phyloP scores from a whole-genome alignment of 1,139 yeast species.

The Suhomyces panamericanus region DNA sequence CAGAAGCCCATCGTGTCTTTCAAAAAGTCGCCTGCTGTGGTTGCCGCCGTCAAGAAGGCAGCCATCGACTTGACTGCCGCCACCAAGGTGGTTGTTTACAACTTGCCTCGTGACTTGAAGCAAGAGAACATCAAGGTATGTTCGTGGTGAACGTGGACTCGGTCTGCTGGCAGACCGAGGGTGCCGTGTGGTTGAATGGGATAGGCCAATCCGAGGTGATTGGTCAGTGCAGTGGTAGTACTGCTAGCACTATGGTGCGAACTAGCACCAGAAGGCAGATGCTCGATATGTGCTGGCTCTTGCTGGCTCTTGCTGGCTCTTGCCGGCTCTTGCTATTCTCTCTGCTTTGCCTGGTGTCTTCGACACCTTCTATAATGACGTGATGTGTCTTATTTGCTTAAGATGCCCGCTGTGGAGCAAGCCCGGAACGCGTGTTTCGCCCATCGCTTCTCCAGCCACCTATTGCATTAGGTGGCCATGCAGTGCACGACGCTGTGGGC shows the following conservation, averaged over 20 bases:
- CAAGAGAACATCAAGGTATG: conserved; percentile 82
- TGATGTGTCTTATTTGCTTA: conserved; percentile 10
- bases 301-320: background rate
- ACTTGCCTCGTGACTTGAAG: conserved; percentile 77
- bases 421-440: too few relatives aligned
- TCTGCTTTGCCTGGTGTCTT: background rate
- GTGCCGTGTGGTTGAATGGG: conserved; percentile 7
- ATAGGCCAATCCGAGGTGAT: conserved; percentile 1
- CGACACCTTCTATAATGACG: background rate
- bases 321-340: background rate
- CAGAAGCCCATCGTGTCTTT: conserved; percentile 40
- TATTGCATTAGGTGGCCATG: background rate
- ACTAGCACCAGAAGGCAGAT: background rate
- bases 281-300: too few relatives aligned
- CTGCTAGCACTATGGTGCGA: too few relatives aligned
- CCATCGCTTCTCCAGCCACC: background rate
- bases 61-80: conserved; percentile 57
- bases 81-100: conserved; percentile 73
- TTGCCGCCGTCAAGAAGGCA: conserved; percentile 25
- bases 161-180: conserved; percentile 6
- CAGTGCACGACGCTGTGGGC: background rate
- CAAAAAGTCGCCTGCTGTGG: conserved; percentile 40
- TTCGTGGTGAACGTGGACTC: conserved; percentile 23
- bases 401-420: conserved; percentile 1
- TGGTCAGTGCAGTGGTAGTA: too few relatives aligned